Evolutionary conservation across 768 basidiomycete genomes (phyloP), one percentile per base, ranked within the genome.

Genomic region (Rickenella mellea): DNA sequence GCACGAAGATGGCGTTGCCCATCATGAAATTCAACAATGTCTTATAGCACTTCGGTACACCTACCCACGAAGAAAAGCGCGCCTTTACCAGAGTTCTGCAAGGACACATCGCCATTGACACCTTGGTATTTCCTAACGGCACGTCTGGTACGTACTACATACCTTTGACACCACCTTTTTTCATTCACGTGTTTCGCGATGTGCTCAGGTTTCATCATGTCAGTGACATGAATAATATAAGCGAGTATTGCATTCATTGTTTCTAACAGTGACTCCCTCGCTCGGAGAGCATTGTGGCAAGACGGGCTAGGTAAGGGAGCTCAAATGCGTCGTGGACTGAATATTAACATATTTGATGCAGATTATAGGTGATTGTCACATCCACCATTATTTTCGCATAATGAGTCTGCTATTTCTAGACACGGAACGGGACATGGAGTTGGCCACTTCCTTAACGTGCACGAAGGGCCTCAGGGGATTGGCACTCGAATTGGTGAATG

Each of bases 391-490:
- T 15, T n/a, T n/a, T n/a, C n/a, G n/a, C 35, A 11, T 12, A 8
- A 41, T 15, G 28, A 10, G 17, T 37, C 29, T 8, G 7, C 31
- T 17, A 48, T 40, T 33, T 29, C 30, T 6, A 83, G 90, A 46
- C 92, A 96, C 48, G 87, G 89, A 4, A 96, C 93, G 15, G 91
- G 91, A 0, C 94, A 97, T 52, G 94, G 96, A 26, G 85, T 99
- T 25, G 94, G 94, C 0, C 82, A 87, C 50, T 98, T 84, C 65
- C 63, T 98, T 41, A 96, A 96, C 47, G 93, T 97, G 0, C 93
- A 97, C 53, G 92, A 98, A 71, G 83, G 83, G 4, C 77, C 76
- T 9, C 75, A 76, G 7, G 74, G 73, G 3, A 68, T 77, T 27
- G 72, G 73, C 11, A 57, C 50, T 20, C 62, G 70, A 15, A 63